Conservation (phyloP, 768 basidiomycete genomes). For the Cystobasidium tubakii region DNA sequence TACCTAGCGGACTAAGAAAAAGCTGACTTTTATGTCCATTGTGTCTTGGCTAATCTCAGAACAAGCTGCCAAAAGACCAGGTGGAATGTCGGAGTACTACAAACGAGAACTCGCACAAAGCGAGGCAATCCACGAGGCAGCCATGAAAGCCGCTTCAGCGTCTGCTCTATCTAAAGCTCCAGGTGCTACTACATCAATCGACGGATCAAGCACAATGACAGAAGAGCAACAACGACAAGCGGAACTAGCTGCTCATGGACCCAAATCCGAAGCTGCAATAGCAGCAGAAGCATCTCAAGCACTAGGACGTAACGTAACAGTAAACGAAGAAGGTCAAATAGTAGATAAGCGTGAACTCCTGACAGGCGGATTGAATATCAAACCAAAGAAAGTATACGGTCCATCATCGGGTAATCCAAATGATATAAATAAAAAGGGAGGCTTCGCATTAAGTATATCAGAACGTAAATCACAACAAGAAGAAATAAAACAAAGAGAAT, state of each 20-base stretch:
- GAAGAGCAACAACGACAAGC: slow-evolving; percentile 45
- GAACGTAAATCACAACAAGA: slow-evolving; percentile 27
- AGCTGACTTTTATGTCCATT: no score
- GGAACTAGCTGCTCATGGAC: slow-evolving; percentile 39
- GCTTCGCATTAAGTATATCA: slow-evolving; percentile 37
- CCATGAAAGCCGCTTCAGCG: slow-evolving; percentile 48
- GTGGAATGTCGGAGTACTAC: slow-evolving; percentile 50
- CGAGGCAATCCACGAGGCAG: slow-evolving; percentile 63
- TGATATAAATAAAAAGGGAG: slow-evolving; percentile 46
- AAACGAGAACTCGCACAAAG: slow-evolving; percentile 49
- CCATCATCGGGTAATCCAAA: slow-evolving; percentile 33
- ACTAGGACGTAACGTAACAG: slow-evolving; percentile 76
- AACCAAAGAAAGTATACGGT: slow-evolving; percentile 52
- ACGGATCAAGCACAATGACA: slow-evolving; percentile 42
- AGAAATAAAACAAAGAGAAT: slow-evolving; percentile 39
- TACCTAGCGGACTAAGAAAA: not conserved
- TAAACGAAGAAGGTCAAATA: slow-evolving; percentile 96
- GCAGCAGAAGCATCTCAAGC: slow-evolving; percentile 60
- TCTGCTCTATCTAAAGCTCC: not conserved
- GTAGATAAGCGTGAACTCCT: slow-evolving; percentile 91
- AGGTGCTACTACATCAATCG: slow-evolving; percentile 32
- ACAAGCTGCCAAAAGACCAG: slow-evolving; percentile 46
- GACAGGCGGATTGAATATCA: slow-evolving; percentile 83
- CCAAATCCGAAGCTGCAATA: slow-evolving; percentile 65
- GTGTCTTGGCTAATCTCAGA: no score